Percentiles rank a stretch among this genome's conserved stretches.
phyloP scores from a whole-genome alignment of 495 filamentous ascomycete genomes.

The Jackrogersella multiformis region DNA sequence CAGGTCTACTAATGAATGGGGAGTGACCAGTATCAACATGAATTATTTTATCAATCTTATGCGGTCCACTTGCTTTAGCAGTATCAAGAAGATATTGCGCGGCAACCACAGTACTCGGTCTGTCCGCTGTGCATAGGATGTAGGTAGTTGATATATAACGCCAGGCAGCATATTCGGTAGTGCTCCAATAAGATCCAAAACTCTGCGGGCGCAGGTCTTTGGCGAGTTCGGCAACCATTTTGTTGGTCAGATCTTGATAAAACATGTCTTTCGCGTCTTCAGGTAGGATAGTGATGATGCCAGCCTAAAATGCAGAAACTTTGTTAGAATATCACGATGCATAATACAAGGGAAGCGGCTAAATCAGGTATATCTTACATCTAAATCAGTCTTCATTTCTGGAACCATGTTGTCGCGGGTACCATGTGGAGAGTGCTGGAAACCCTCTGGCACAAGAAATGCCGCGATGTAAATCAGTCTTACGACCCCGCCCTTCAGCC shows the following conservation, averaged over 20 bases:
- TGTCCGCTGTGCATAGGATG: constrained; percentile 41
- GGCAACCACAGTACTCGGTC: constrained; percentile 30
- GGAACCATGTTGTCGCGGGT: constrained; percentile 47
- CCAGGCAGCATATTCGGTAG: constrained; percentile 46
- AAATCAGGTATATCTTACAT: constrained; percentile 17
- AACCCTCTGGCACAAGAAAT: constrained; percentile 43
- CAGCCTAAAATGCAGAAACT: constrained; percentile 22
- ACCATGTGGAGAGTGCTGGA: constrained; percentile 41
- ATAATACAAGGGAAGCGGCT: background rate
- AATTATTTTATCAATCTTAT: constrained; percentile 27
- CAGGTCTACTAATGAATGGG: constrained; percentile 22
- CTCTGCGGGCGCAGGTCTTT: constrained; percentile 45
- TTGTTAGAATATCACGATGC: background rate
- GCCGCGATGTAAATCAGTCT: constrained; percentile 25
- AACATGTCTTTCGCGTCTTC: constrained; percentile 34
- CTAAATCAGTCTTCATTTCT: constrained; percentile 50
- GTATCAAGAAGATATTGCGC: constrained; percentile 39
- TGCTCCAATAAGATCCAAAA: constrained; percentile 40
- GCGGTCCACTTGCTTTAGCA: constrained; percentile 23
- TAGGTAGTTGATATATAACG: constrained; percentile 47
- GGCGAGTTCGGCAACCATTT: constrained; percentile 35
- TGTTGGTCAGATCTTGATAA: constrained; percentile 44
- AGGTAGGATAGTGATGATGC: constrained; percentile 36
- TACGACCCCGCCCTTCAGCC: constrained; percentile 45
- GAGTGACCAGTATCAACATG: constrained; percentile 23